Percentiles rank a stretch among this genome's conserved stretches.
Evolutionary conservation across 169 alveolate species (phyloP).

Genomic region (Toxoplasma gondii): DNA sequence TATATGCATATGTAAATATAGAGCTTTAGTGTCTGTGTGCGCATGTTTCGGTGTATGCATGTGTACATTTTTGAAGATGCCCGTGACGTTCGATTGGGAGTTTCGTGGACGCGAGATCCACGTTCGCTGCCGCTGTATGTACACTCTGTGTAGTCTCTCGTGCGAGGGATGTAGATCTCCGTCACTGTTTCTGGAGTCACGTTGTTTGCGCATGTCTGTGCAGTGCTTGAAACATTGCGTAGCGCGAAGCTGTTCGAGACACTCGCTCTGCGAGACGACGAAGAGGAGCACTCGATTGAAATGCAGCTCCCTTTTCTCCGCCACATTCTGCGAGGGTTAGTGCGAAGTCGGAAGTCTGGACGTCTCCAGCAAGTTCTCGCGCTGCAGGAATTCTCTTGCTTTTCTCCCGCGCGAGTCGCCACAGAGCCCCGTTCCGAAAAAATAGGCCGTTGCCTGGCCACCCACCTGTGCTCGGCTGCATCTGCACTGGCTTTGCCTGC

Average conservation of each 20-base stretch:
- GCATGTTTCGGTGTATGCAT: too few relatives aligned
- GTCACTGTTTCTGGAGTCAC: background rate
- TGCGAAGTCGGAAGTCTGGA: background rate
- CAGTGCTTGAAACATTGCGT: conserved; percentile 30
- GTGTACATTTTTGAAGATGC: too few relatives aligned
- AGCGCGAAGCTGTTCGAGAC: background rate
- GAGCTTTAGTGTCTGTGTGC: too few relatives aligned
- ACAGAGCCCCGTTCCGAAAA: background rate
- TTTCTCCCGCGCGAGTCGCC: background rate
- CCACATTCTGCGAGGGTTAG: conserved; percentile 16
- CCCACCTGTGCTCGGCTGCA: too few relatives aligned
- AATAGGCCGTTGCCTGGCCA: too few relatives aligned
- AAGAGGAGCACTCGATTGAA: conserved; percentile 48
- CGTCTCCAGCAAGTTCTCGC: background rate
- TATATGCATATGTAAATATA: too few relatives aligned
- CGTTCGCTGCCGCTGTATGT: too few relatives aligned
- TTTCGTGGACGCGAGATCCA: too few relatives aligned
- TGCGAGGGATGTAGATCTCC: background rate
- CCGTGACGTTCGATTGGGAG: too few relatives aligned
- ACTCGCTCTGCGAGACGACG: background rate
- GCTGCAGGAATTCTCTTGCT: background rate
- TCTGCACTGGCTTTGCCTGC: too few relatives aligned
- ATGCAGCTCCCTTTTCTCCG: conserved; percentile 51
- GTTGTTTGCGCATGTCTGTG: background rate
- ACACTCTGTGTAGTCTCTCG: too few relatives aligned